phyloP scores from a whole-genome alignment of 2,329 filamentous ascomycete species.

The Grosmannia clavigera region DNA sequence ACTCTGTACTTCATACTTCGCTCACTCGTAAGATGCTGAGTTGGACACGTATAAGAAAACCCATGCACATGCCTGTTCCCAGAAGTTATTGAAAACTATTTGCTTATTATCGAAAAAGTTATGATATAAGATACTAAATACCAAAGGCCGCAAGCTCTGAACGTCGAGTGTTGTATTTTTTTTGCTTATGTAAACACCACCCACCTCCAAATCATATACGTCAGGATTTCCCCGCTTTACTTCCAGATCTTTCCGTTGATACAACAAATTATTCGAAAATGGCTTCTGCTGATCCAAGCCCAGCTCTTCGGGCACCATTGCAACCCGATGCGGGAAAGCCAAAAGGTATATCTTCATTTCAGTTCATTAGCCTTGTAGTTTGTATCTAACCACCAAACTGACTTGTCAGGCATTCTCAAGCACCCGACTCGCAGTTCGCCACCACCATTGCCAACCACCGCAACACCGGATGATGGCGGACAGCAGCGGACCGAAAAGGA shows the following conservation, averaged over 20 bases:
- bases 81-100: too few relatives aligned
- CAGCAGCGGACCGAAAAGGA: constrained; percentile 63
- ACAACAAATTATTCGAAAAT: neutral
- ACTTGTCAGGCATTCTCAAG: neutral
- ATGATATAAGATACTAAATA: too few relatives aligned
- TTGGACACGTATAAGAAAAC: too few relatives aligned
- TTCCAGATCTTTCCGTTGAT: neutral
- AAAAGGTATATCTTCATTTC: neutral
- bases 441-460: neutral
- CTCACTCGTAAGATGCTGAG: too few relatives aligned
- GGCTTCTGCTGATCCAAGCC: neutral
- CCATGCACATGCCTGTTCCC: too few relatives aligned
- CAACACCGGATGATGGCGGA: constrained; percentile 18
- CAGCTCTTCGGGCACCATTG: neutral
- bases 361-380: neutral
- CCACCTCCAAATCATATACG: neutral
- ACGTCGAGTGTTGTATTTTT: neutral
- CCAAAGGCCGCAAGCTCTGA: neutral
- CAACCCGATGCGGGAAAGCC: neutral
- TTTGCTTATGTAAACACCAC: neutral
- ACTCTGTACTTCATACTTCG: too few relatives aligned
- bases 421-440: neutral
- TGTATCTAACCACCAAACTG: neutral
- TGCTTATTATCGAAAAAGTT: too few relatives aligned
- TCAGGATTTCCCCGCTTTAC: neutral